A percentile compares a stretch with the other conserved stretches of the same genome.
Evolutionary conservation across 2,329 filamentous ascomycete genomes (phyloP).

Genomic region (Colletotrichum musicola): DNA sequence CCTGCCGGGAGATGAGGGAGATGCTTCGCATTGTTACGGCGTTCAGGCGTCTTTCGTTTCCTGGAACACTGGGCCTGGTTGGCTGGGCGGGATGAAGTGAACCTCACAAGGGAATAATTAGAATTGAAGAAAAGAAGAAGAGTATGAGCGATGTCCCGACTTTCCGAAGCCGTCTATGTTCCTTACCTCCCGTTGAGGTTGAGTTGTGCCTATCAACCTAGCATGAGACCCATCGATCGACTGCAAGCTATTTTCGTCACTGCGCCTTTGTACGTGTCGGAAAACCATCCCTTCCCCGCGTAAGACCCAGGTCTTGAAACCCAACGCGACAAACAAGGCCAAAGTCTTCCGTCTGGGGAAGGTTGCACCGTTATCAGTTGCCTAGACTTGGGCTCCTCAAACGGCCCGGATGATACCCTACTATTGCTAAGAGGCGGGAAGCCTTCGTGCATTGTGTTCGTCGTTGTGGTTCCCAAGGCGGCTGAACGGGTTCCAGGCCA

Average conservation of each 20-base stretch:
- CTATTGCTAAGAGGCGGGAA: not conserved
- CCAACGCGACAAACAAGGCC: not conserved
- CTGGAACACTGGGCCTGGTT: slow-evolving; percentile 40
- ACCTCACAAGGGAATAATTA: slow-evolving; percentile 35
- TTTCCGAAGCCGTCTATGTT: slow-evolving; percentile 4
- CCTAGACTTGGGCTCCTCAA: not conserved
- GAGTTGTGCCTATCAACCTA: not conserved
- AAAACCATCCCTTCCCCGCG: not conserved
- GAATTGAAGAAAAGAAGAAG: slow-evolving; percentile 22
- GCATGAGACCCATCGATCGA: not conserved
- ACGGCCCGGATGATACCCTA: not conserved
- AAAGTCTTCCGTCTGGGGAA: not conserved
- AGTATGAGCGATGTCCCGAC: slow-evolving; percentile 26
- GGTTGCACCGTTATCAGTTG: not conserved
- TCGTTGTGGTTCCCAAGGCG: not conserved
- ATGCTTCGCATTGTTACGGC: slow-evolving; percentile 39
- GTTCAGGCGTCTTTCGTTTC: slow-evolving; percentile 40
- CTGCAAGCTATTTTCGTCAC: not conserved
- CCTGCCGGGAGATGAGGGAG: slow-evolving; percentile 12
- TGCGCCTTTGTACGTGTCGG: not conserved
- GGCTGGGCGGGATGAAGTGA: slow-evolving; percentile 38
- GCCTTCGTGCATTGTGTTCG: not conserved
- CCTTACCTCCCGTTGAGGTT: no score
- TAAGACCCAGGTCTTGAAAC: not conserved
- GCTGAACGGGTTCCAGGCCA: not conserved